Evolutionary conservation across 768 basidiomycete species (phyloP), one percentile per base, ranked within the genome.

Genomic region (Vishniacozyma victoriae): DNA sequence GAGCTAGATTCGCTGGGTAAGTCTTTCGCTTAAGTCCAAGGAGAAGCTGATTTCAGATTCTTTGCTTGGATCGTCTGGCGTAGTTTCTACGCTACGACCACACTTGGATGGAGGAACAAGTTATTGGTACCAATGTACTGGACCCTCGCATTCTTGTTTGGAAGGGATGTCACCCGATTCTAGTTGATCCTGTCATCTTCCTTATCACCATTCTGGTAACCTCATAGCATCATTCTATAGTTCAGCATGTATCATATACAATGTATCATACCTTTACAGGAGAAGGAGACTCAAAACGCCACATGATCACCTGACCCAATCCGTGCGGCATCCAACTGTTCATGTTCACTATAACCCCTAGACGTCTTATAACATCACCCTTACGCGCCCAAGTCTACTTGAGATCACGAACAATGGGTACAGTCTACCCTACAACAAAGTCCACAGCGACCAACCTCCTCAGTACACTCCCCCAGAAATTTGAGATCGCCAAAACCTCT

Each of bases 401-500:
- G n/a, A n/a, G n/a, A n/a, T n/a, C n/a, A n/a, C 33, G 15, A 12
- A 16, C 29, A 18, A 41, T 2, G 41, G 44, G 14, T 12, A 60
- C 63, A 59, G 59, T 52, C 4, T 57, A 57, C 38, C 65, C 62
- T 3, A 56, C 43, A 25, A 47, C 42, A 13, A 51, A 59, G 5
- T 48, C 53, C 14, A 41, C 57, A 20, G 37, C 62, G 19, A 62
- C 55, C 5, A 62, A 69, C 29, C 35, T 64, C 35, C 58, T 72
- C n/a, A 45, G 44, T n/a, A 31, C 46, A 15, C 46, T 72, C 3
- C 67, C 71, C 7, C 41, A 25, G 4, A 66, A 64, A 36, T 69
- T 70, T 39, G 56, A 59, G 35, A 24, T 46, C 22, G 71, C 69
- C n/a, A 52, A 53, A n/a, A 35, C 54, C 29, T 61, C 80, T 12